Conservation (phyloP, 768 basidiomycete genomes). For the Termitomyces sp. region DNA sequence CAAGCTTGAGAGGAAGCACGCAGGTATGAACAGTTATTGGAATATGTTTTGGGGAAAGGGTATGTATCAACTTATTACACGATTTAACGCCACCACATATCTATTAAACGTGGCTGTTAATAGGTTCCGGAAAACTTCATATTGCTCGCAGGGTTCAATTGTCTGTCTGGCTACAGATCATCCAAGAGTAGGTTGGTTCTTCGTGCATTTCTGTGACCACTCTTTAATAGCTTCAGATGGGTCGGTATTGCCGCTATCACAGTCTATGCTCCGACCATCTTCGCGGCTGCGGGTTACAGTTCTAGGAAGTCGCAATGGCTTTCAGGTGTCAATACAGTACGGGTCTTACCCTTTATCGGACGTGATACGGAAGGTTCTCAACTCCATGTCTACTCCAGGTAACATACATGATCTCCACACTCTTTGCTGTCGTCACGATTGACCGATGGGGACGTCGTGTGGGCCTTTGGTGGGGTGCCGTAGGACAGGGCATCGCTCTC, state of each 20-base stretch:
- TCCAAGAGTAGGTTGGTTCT: slow-evolving; percentile 32
- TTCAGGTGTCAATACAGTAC: slow-evolving; percentile 40
- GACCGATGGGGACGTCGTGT: slow-evolving; percentile 41
- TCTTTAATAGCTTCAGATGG: slow-evolving; percentile 24
- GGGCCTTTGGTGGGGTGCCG: slow-evolving; percentile 43
- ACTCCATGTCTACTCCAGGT: slow-evolving; percentile 20
- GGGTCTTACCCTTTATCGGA: neutral
- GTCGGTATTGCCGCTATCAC: slow-evolving; percentile 44
- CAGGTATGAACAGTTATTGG: slow-evolving; percentile 37
- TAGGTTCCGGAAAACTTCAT: slow-evolving; percentile 34
- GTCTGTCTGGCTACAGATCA: slow-evolving; percentile 41
- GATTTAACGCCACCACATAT: neutral
- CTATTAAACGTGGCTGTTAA: neutral
- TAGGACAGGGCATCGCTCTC: slow-evolving; percentile 33
- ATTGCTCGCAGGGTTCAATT: slow-evolving; percentile 39
- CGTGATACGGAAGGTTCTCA: neutral
- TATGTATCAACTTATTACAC: neutral
- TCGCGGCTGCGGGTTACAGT: slow-evolving; percentile 39
- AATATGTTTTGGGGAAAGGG: slow-evolving; percentile 44
- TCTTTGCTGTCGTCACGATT: slow-evolving; percentile 38
- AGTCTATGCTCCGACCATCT: slow-evolving; percentile 42
- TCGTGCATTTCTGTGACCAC: neutral
- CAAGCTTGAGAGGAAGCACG: slow-evolving; percentile 35
- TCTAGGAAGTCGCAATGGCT: slow-evolving; percentile 41
- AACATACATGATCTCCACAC: slow-evolving; percentile 39